phyloP scores from a whole-genome alignment of 2,329 filamentous ascomycete genomes.

The Lachnellula cervina region DNA sequence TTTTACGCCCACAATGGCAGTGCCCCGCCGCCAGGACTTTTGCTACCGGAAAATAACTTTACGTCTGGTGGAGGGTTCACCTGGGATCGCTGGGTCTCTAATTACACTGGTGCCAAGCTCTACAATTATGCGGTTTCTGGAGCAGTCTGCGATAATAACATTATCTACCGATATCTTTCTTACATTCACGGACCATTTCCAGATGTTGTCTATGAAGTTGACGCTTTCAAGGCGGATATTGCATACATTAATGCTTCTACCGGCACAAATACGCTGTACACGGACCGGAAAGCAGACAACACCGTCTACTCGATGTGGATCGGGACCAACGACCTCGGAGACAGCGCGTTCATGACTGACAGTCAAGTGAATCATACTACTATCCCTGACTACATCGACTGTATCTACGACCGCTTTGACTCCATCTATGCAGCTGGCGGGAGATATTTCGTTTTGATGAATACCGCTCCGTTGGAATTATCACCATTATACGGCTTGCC shows the following conservation, averaged over 20 bases:
- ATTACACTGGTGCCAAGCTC: conserved; percentile 50
- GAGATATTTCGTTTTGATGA: conserved; percentile 68
- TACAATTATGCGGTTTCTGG: conserved; percentile 70
- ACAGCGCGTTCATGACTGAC: conserved; percentile 60
- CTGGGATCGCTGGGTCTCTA: conserved; percentile 64
- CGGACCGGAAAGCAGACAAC: conserved; percentile 44
- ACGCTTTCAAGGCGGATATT: conserved; percentile 49
- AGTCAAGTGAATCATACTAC: conserved; percentile 52
- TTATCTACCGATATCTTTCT: conserved; percentile 52
- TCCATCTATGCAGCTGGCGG: conserved; percentile 60
- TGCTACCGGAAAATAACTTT: conserved; percentile 41
- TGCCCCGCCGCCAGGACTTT: conserved; percentile 56
- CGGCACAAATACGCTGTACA: conserved; percentile 37
- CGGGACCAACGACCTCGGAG: conserved; percentile 74
- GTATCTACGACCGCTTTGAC: conserved; percentile 60
- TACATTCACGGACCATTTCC: conserved; percentile 54
- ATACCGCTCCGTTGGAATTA: conserved; percentile 62
- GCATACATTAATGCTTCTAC: conserved; percentile 30
- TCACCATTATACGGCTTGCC: conserved; percentile 58
- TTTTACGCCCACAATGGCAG: conserved; percentile 53
- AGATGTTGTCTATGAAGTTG: conserved; percentile 56
- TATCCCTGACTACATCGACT: conserved; percentile 61
- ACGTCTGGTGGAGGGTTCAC: conserved; percentile 61
- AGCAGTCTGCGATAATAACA: conserved; percentile 66
- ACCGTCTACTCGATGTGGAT: conserved; percentile 77